Evolutionary conservation across 129 eudicot genomes (phyloP).

Genomic region (Saussurea involucrata): DNA sequence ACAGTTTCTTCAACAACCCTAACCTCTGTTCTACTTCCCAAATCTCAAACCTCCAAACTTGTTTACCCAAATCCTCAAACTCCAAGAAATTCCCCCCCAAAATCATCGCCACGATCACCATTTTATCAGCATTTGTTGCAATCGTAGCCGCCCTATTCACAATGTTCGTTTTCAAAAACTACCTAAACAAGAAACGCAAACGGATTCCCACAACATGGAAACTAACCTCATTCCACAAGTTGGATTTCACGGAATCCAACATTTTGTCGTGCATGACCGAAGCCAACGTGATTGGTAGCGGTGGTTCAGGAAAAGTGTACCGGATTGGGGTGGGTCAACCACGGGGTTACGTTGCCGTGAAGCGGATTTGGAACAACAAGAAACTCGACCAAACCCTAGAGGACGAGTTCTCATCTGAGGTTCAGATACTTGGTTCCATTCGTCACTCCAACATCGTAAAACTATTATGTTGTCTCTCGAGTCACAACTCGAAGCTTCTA

Average conservation of each 20-base stretch:
- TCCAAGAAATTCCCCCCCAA: conserved; percentile 43
- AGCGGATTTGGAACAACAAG: conserved; percentile 54
- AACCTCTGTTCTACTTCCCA: conserved; percentile 49
- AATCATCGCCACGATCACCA: conserved; percentile 45
- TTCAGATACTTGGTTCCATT: conserved; percentile 70
- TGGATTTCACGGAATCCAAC: conserved; percentile 62
- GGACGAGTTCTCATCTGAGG: conserved; percentile 72
- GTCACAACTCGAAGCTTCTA: conserved; percentile 67
- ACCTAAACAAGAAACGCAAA: conserved; percentile 43
- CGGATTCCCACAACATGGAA: conserved; percentile 56
- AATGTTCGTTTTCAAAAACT: conserved; percentile 40
- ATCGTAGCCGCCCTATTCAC: conserved; percentile 33
- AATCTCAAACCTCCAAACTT: conserved; percentile 42
- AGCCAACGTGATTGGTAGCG: conserved; percentile 56
- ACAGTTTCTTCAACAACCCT: conserved; percentile 75
- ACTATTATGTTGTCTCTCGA: conserved; percentile 76
- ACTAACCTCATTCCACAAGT: conserved; percentile 59
- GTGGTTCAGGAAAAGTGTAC: conserved; percentile 86
- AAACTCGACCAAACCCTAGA: conserved; percentile 45
- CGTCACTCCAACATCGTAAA: conserved; percentile 84
- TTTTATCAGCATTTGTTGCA: conserved; percentile 43
- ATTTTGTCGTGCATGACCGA: conserved; percentile 58
- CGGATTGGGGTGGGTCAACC: conserved; percentile 42
- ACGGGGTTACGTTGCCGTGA: conserved; percentile 72
- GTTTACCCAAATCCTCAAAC: conserved; percentile 28